These are phyloP conservation scores for Wickerhamiella sorbophila DNA, from an alignment of 805 yeast genomes.

Conservation along the genomic window DNA sequence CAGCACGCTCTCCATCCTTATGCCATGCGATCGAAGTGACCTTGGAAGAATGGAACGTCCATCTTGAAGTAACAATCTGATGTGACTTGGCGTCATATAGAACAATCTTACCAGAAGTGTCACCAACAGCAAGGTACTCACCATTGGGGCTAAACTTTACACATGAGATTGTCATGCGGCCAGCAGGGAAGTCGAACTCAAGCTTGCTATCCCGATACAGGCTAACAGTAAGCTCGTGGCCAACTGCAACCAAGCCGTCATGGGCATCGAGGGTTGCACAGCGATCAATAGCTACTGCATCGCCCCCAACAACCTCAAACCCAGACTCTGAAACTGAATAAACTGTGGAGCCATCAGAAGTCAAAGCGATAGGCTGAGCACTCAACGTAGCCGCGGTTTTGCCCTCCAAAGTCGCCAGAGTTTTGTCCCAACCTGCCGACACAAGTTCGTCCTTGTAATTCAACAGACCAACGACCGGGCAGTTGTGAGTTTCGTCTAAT, in stretches of 20 bases:
- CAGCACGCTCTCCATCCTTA: constrained; percentile 52
- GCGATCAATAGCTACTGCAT: constrained; percentile 20
- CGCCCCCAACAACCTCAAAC: constrained; percentile 18
- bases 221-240: constrained; percentile 32
- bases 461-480: constrained; percentile 48
- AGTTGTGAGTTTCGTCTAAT: constrained; percentile 38
- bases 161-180: constrained; percentile 49
- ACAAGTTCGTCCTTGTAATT: constrained; percentile 25
- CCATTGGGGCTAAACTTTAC: constrained; percentile 61
- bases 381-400: constrained; percentile 25
- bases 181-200: constrained; percentile 29
- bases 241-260: constrained; percentile 31
- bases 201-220: constrained; percentile 22
- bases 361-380: constrained; percentile 38
- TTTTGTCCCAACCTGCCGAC: constrained; percentile 86
- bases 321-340: constrained; percentile 25
- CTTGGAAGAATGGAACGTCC: constrained; percentile 89
- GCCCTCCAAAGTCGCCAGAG: constrained; percentile 32
- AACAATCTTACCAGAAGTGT: constrained; percentile 71
- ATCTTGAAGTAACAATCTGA: constrained; percentile 56
- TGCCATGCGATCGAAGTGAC: constrained; percentile 73
- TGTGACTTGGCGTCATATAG: constrained; percentile 44
- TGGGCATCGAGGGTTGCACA: constrained; percentile 37
- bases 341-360: not conserved
- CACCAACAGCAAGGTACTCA: constrained; percentile 67